These are phyloP conservation scores for Auriculariales sp. DNA, from an alignment of 768 basidiomycete genomes.

Conservation along the genomic window DNA sequence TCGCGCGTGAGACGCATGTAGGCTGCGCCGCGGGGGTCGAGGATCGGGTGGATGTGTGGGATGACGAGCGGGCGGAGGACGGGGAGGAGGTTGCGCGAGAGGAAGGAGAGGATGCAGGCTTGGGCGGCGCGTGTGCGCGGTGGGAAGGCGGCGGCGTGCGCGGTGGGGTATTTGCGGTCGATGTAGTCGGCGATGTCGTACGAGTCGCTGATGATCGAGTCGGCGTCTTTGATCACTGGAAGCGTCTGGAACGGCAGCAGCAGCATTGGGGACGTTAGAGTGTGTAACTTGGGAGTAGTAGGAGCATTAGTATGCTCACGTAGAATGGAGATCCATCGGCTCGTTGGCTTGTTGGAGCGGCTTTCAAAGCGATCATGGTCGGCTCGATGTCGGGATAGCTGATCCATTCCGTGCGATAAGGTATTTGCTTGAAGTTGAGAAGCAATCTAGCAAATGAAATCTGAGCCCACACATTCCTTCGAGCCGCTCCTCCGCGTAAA, in stretches of 20 bases:
- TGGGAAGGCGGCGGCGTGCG: too few species aligned
- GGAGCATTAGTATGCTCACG: too few species aligned
- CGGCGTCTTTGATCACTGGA: slow-evolving; percentile 34
- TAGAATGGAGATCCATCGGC: slow-evolving; percentile 22
- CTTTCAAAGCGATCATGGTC: slow-evolving; percentile 18
- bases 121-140: too few species aligned
- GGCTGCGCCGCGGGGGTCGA: too few species aligned
- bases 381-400: slow-evolving; percentile 27
- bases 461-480: not conserved
- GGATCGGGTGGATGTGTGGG: too few species aligned
- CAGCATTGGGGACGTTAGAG: too few species aligned
- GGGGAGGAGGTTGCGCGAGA: too few species aligned
- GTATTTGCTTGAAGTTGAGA: slow-evolving; percentile 22
- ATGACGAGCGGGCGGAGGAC: too few species aligned
- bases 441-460: slow-evolving; percentile 17
- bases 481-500: not conserved
- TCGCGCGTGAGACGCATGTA: too few species aligned
- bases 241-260: too few species aligned
- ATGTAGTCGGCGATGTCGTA: slow-evolving; percentile 33
- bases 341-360: slow-evolving; percentile 17
- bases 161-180: slow-evolving; percentile 35
- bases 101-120: too few species aligned
- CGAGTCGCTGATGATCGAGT: slow-evolving; percentile 24
- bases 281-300: too few species aligned
- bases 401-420: slow-evolving; percentile 28